Conservation (phyloP, 441 rosid genomes). For the Breynia disticha region DNA sequence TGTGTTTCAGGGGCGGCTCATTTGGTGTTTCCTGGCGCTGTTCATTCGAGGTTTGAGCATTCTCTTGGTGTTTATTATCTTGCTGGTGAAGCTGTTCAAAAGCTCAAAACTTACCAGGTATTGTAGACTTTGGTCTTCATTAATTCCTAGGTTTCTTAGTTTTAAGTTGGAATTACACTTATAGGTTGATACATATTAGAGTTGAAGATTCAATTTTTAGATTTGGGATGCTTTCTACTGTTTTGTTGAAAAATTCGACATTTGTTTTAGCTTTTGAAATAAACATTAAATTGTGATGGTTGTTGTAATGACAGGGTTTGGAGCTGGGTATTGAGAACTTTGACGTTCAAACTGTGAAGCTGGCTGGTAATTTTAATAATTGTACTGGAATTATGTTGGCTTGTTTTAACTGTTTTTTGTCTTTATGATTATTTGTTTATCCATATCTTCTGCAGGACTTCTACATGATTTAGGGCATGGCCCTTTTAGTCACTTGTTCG, state of each 20-base stretch:
- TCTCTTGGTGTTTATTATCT: slow-evolving; percentile 86
- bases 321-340: slow-evolving; percentile 64
- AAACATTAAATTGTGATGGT: no score
- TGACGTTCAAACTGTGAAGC: slow-evolving; percentile 76
- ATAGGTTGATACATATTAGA: no score
- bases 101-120: slow-evolving; percentile 55
- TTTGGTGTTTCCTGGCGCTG: slow-evolving; percentile 87
- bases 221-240: no score
- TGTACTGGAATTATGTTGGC: slow-evolving; percentile 6
- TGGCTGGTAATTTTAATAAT: slow-evolving; percentile 47
- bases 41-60: slow-evolving; percentile 83
- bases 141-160: neutral
- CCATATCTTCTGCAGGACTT: slow-evolving; percentile 42
- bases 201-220: no score
- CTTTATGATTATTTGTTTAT: slow-evolving; percentile 6
- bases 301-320: slow-evolving; percentile 35
- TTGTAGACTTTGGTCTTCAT: neutral
- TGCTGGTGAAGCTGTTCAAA: slow-evolving; percentile 59
- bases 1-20: slow-evolving; percentile 45
- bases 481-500: slow-evolving; percentile 85
- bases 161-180: no score
- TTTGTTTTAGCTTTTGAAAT: no score
- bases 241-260: no score
- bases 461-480: slow-evolving; percentile 90
- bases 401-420: slow-evolving; percentile 2